Base-by-base conservation (phyloP, 106 monocot genomes). In the Dioscorea zingiberensis region DNA sequence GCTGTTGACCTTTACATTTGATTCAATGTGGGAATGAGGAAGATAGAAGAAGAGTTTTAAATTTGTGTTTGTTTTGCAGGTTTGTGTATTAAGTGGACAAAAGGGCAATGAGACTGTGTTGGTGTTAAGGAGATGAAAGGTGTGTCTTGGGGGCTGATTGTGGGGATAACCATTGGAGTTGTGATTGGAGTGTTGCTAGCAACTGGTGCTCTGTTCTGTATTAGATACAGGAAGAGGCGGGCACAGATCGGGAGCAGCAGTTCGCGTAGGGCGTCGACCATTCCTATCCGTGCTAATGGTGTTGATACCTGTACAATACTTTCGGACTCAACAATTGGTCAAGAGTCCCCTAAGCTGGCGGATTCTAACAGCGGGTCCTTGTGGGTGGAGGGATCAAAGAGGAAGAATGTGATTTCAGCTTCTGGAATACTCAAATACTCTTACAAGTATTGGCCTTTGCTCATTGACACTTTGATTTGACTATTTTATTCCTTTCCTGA, bases 161-260 rank as follows among this genome's bases (percentile, higher is more conserved):
- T 95, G 12, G 94, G 94, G 11, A 73, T 87, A 44, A 85, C 91
- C 0, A 68, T 85, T 25, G 94, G 94, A 3, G 78, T 95, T 18
- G 65, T 87, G 54, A 81, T 94, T 27, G 90, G 94, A 15, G 47
- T 83, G 24, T 73, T 90, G 29, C 60, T 87, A 77, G 87, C 94
- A 16, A 66, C 63, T 19, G 61, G 25, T 10, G 84, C 72, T 27
- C 58, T 87, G n/a, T 66, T 91, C 21, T 95, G 80, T 77, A 65
- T 84, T 54, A 72, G 63, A 58, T 81, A 68, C 29, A 78, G 75
- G 11, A 83, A 72, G 57, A 78, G 66, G 64, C 44, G 73, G 16
- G 21, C 76, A 9, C 72, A 77, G 63, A 82, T 84, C 9, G 63
- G 83, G 27, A 86, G 32, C 45, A 92, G 73, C 25, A 82, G 77